These are phyloP conservation scores for Globisporangium canariense DNA, from an alignment of 352 stramenopile genomes.

Conservation along the genomic window DNA sequence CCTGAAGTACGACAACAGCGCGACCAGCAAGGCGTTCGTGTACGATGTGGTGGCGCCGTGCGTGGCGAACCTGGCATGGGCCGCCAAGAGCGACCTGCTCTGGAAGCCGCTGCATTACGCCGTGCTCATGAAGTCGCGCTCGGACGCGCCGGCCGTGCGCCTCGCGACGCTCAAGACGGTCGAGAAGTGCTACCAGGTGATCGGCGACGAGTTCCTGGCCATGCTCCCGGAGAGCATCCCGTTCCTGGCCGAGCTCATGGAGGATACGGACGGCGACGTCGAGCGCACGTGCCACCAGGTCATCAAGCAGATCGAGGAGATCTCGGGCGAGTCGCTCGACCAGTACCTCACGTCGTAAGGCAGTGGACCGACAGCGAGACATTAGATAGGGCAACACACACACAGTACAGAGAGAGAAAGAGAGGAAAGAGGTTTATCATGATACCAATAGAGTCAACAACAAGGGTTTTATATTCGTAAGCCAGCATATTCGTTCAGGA, in stretches of 20 bases:
- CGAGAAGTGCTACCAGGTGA: conserved; percentile 83
- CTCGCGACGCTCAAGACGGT: conserved; percentile 76
- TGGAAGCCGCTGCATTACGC: conserved; percentile 89
- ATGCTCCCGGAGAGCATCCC: conserved; percentile 89
- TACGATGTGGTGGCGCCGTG: conserved; percentile 62
- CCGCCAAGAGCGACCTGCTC: conserved; percentile 82
- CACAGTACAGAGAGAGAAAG: not conserved
- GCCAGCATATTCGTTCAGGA: not conserved
- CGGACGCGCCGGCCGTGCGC: conserved; percentile 55
- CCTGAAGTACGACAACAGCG: conserved; percentile 38
- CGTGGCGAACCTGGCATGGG: conserved; percentile 81
- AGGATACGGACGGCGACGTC: conserved; percentile 83
- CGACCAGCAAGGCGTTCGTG: conserved; percentile 45
- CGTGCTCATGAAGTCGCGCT: conserved; percentile 85
- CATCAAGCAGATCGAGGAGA: conserved; percentile 90
- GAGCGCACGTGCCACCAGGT: conserved; percentile 82
- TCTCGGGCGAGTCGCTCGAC: conserved; percentile 86
- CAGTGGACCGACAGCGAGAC: no score
- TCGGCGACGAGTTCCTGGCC: conserved; percentile 85
- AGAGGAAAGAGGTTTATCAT: conserved; percentile 1
- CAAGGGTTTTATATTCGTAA: not conserved
- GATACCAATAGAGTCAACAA: conserved; percentile 7
- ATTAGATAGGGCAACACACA: not conserved
- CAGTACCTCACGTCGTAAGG: conserved; percentile 76
- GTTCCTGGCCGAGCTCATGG: conserved; percentile 87